Percentiles rank a stretch among this genome's conserved stretches.
Evolutionary conservation across 1,284 basidiomycete genomes (phyloP).

Genomic region (Irpex sp.): DNA sequence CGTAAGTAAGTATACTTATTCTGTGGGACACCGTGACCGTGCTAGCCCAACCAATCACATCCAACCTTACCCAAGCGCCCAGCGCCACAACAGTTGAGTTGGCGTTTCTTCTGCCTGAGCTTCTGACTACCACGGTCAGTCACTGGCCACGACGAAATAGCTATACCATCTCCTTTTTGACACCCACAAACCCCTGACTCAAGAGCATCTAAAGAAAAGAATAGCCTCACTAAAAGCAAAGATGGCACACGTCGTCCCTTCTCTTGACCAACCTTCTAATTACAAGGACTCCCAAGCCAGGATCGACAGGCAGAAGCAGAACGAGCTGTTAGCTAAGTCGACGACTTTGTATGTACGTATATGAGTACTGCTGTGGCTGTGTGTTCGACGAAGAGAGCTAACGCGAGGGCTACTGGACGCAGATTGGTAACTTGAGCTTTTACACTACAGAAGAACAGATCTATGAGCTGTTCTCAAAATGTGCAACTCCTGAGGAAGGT

Average conservation of each 20-base stretch:
- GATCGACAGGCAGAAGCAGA: slow-evolving; percentile 67
- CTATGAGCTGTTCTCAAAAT: slow-evolving; percentile 96
- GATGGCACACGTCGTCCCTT: slow-evolving; percentile 86
- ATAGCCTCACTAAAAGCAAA: background rate
- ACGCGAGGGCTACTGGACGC: slow-evolving; percentile 11
- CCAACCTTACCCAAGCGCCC: background rate
- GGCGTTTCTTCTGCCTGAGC: background rate
- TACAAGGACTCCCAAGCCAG: slow-evolving; percentile 90
- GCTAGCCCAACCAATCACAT: background rate
- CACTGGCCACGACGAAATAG: background rate
- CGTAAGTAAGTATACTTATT: no score
- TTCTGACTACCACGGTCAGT: background rate
- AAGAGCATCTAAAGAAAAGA: background rate
- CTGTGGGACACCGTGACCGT: no score
- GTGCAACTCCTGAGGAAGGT: slow-evolving; percentile 84
- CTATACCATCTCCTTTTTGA: background rate
- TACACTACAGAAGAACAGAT: slow-evolving; percentile 99
- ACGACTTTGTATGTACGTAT: slow-evolving; percentile 72
- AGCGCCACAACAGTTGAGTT: background rate
- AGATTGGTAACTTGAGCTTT: slow-evolving; percentile 97
- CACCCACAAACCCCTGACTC: background rate
- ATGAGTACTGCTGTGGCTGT: background rate
- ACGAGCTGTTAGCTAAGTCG: slow-evolving; percentile 68
- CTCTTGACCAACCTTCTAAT: slow-evolving; percentile 91
- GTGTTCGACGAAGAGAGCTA: background rate